Conservation (phyloP, 2,329 filamentous ascomycete genomes). For the Microdochium bolleyi region DNA sequence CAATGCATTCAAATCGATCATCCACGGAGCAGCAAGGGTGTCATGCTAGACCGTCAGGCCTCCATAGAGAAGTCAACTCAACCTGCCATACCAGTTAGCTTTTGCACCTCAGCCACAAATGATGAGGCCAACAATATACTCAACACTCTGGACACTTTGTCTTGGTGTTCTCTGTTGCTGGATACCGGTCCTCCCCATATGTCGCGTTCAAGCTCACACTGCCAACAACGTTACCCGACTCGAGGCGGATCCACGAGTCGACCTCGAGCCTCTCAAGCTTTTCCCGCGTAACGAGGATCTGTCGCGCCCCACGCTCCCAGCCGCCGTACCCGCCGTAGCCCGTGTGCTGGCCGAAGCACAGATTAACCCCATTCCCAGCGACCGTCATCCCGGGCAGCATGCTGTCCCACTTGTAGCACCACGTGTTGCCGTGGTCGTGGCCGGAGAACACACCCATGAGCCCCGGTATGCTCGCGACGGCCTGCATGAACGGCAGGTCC, state of each 20-base stretch:
- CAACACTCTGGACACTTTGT: slow-evolving; percentile 4
- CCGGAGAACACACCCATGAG: slow-evolving; percentile 54
- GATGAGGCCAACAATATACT: not conserved
- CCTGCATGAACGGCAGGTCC: slow-evolving; percentile 56
- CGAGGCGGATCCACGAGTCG: slow-evolving; percentile 55
- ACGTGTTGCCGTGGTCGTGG: slow-evolving; percentile 58
- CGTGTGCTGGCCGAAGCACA: slow-evolving; percentile 57
- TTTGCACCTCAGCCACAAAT: not conserved
- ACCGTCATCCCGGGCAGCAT: slow-evolving; percentile 17
- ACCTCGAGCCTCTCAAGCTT: slow-evolving; percentile 29
- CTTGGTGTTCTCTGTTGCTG: slow-evolving; percentile 27
- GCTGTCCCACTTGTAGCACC: slow-evolving; percentile 43
- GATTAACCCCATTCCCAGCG: slow-evolving; percentile 25
- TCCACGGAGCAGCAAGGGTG: too few relatives aligned
- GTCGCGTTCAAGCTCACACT: slow-evolving; percentile 49
- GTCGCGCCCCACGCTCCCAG: slow-evolving; percentile 53
- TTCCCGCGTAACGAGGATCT: slow-evolving; percentile 39
- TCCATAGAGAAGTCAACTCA: not conserved
- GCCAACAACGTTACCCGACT: slow-evolving; percentile 43
- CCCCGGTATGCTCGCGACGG: slow-evolving; percentile 44
- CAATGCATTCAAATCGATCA: too few relatives aligned
- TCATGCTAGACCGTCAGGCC: too few relatives aligned
- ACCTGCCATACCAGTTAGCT: not conserved
- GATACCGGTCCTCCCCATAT: slow-evolving; percentile 48
- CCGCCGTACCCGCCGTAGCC: slow-evolving; percentile 64